Evolutionary conservation across 2,329 filamentous ascomycete species (phyloP), one percentile per base, ranked within the genome.

Genomic region (Colletotrichum graminicola): DNA sequence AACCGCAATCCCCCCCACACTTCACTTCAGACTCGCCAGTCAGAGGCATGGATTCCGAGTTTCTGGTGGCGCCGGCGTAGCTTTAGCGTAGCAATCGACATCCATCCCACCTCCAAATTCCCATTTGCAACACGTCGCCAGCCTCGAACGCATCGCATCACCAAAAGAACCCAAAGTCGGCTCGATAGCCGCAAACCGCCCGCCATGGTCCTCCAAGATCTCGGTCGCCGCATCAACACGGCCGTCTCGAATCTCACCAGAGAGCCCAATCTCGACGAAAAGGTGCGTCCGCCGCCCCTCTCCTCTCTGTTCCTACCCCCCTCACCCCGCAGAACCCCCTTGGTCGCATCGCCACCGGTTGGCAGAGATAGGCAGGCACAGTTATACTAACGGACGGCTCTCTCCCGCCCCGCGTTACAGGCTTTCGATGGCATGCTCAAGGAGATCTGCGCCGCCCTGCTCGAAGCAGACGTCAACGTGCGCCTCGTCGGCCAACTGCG

Each of bases 341-440:
- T 11, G 34, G 34, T 54, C 52, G 52, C 66, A 47, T 34, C 36
- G 41, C 51, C 66, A 68, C 21, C 41, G 39, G 39, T 12, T 34
- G 32, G 29, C 12, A 52, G 23, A 49, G 34, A 3, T 21, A 47
- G 45, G 32, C 45, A 47, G 45, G 32, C 3, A 21, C 43, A 21
- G 52, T 26, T 5, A 21, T 18, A 29, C n/a, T 16, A 66, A 41
- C 70, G 66, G 18, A 70, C 68, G 16, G 14, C 16, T 29, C 23
- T 43, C 41, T 43, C 18, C 16, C 43, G 16, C 14, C 41, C 32
- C 16, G 39, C 52, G 32, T 26, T 29, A 61, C 73, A 96, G 94
- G 94, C 95, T 52, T 98, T 99, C 81, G 96, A 99, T 86, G 88
- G 89, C 77, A 99, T 99, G 96, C 89, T 99, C 81, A 98, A 98